A percentile compares a stretch with the other conserved stretches of the same genome.
Evolutionary conservation across 164 flowering plant species (phyloP).

Genomic region (Vitis labrusca): DNA sequence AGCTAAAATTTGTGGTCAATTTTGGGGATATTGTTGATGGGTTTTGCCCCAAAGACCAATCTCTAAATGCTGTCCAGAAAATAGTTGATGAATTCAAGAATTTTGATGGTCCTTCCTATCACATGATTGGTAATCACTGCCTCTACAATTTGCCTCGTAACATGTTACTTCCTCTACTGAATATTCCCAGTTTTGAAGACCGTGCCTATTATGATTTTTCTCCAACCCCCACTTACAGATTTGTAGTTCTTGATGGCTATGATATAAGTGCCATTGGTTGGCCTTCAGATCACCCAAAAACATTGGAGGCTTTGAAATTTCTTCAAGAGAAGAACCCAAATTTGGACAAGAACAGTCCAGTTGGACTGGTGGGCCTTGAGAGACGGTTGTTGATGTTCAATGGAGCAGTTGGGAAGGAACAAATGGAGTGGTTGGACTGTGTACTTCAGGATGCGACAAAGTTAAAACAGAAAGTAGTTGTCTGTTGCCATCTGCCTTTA

Average conservation of each 20-base stretch:
- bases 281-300: slow-evolving; percentile 76
- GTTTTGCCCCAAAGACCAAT: slow-evolving; percentile 78
- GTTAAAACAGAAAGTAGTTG: slow-evolving; percentile 62
- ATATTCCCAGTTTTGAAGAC: slow-evolving; percentile 46
- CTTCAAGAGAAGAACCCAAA: slow-evolving; percentile 77
- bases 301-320: slow-evolving; percentile 52
- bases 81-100: slow-evolving; percentile 59
- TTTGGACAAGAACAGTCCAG: slow-evolving; percentile 76
- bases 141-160: slow-evolving; percentile 91
- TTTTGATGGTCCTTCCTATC: slow-evolving; percentile 69
- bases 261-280: slow-evolving; percentile 94
- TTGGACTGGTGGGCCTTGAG: slow-evolving; percentile 57
- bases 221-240: slow-evolving; percentile 70
- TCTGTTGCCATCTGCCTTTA: slow-evolving; percentile 89
- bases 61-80: slow-evolving; percentile 54
- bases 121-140: slow-evolving; percentile 97
- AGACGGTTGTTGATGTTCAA: slow-evolving; percentile 89
- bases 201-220: slow-evolving; percentile 82
- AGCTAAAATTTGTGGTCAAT: slow-evolving; percentile 61
- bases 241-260: slow-evolving; percentile 89
- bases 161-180: slow-evolving; percentile 61
- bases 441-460: slow-evolving; percentile 63
- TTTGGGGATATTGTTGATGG: slow-evolving; percentile 97
- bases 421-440: slow-evolving; percentile 69
- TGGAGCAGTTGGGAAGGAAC: slow-evolving; percentile 83